Evolutionary conservation across 148 eudicot genomes (phyloP).

Genomic region (Camellia granthamiana): DNA sequence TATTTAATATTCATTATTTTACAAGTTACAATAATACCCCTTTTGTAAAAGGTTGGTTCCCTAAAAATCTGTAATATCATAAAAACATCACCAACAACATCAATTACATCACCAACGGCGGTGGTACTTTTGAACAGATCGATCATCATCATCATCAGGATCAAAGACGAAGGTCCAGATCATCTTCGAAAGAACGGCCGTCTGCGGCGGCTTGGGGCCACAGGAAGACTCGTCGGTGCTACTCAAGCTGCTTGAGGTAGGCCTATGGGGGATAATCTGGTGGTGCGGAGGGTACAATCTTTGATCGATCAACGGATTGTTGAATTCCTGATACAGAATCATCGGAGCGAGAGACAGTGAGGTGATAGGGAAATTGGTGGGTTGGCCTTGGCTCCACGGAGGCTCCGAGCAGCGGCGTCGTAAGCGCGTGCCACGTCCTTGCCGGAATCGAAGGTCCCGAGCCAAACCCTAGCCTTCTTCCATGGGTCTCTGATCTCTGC

Average conservation of each 20-base stretch:
- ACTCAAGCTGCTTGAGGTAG: slow-evolving; percentile 62
- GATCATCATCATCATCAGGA: neutral
- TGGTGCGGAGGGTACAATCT: slow-evolving; percentile 25
- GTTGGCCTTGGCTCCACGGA: slow-evolving; percentile 72
- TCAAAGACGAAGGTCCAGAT: slow-evolving; percentile 39
- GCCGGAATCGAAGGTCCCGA: slow-evolving; percentile 72
- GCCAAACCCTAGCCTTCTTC: slow-evolving; percentile 76
- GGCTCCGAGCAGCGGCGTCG: slow-evolving; percentile 55
- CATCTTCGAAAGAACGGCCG: slow-evolving; percentile 18
- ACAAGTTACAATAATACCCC: too few relatives aligned
- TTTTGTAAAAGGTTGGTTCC: too few relatives aligned
- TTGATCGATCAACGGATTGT: slow-evolving; percentile 18
- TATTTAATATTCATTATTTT: too few relatives aligned
- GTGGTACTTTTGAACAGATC: slow-evolving; percentile 11
- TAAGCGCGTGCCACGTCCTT: slow-evolving; percentile 74
- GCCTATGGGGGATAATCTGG: slow-evolving; percentile 34
- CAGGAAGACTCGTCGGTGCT: slow-evolving; percentile 68
- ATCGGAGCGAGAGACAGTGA: neutral
- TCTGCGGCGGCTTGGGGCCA: slow-evolving; percentile 32
- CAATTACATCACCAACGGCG: too few relatives aligned
- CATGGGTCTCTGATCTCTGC: slow-evolving; percentile 84
- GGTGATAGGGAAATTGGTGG: slow-evolving; percentile 58
- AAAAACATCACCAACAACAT: too few relatives aligned
- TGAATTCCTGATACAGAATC: slow-evolving; percentile 16
- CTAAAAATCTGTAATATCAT: too few relatives aligned